A percentile compares a stretch with the other conserved stretches of the same genome.
Conservation (phyloP, 768 basidiomycete genomes). For the Trametes gibbosa region DNA sequence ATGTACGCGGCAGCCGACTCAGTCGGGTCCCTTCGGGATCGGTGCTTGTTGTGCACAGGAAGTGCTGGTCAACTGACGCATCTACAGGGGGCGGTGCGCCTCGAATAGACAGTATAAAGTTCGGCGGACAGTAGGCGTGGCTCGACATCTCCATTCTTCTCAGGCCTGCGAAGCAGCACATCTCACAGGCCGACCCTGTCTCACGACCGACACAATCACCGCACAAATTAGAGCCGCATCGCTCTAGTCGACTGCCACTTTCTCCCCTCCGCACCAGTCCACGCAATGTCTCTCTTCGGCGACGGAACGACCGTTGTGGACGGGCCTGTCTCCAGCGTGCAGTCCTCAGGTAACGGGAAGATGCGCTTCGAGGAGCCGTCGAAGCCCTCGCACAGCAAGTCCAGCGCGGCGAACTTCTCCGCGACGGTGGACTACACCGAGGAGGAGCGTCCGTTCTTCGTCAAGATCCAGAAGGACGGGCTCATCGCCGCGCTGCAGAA, state of each 20-base stretch:
- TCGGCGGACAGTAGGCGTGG: background rate
- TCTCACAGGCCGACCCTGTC: background rate
- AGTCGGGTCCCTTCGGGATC: background rate
- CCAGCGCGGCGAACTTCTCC: slow-evolving; percentile 34
- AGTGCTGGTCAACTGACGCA: slow-evolving; percentile 1
- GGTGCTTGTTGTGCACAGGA: background rate
- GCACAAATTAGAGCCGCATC: background rate
- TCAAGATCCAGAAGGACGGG: slow-evolving; percentile 65
- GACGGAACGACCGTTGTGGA: slow-evolving; percentile 48
- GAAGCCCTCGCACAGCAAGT: slow-evolving; percentile 7
- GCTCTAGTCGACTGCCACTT: no score
- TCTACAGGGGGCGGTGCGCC: background rate
- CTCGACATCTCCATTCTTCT: background rate
- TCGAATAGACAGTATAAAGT: background rate
- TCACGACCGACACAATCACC: background rate
- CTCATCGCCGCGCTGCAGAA: slow-evolving; percentile 66
- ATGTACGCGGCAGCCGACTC: background rate
- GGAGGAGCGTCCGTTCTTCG: slow-evolving; percentile 66
- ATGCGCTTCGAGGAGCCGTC: slow-evolving; percentile 7
- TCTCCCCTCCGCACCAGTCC: background rate
- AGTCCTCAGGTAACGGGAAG: slow-evolving; percentile 1
- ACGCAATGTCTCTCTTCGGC: slow-evolving; percentile 30
- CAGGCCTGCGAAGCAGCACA: background rate
- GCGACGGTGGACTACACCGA: slow-evolving; percentile 47
- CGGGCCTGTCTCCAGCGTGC: slow-evolving; percentile 27